Percentiles rank a stretch among this genome's conserved stretches.
Conservation (phyloP, 495 filamentous ascomycete species). For the Aspergillus sclerotiicarbonarius region DNA sequence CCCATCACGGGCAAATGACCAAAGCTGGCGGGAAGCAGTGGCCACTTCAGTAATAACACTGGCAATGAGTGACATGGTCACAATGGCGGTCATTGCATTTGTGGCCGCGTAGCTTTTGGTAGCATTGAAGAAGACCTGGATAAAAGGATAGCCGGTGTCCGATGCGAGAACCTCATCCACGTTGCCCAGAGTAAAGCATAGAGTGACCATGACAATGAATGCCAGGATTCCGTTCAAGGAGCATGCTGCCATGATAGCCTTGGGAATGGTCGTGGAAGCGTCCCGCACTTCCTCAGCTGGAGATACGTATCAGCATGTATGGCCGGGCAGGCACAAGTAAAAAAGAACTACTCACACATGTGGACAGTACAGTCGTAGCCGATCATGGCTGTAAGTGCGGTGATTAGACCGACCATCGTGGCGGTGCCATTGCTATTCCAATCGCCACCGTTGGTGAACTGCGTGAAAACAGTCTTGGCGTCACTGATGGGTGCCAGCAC, state of each 20-base stretch:
- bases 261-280: background rate
- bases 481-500: slow-evolving; percentile 28
- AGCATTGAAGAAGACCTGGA: background rate
- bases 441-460: slow-evolving; percentile 32
- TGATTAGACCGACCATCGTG: background rate
- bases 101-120: background rate
- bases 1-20: background rate
- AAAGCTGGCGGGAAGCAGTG: background rate
- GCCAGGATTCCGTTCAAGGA: background rate
- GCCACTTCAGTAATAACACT: background rate
- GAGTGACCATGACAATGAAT: background rate
- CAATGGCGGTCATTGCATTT: background rate
- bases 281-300: background rate
- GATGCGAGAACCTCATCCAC: background rate
- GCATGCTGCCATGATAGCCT: background rate
- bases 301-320: background rate
- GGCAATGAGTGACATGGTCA: background rate
- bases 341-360: background rate
- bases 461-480: slow-evolving; percentile 38
- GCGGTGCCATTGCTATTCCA: slow-evolving; percentile 28
- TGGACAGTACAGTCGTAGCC: background rate
- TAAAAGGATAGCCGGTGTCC: background rate
- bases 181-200: background rate
- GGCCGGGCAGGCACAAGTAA: background rate
- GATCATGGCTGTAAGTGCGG: background rate